These are phyloP conservation scores for Raphanus raphanistrum DNA, from an alignment of 345 rosid genomes.

Conservation along the genomic window DNA sequence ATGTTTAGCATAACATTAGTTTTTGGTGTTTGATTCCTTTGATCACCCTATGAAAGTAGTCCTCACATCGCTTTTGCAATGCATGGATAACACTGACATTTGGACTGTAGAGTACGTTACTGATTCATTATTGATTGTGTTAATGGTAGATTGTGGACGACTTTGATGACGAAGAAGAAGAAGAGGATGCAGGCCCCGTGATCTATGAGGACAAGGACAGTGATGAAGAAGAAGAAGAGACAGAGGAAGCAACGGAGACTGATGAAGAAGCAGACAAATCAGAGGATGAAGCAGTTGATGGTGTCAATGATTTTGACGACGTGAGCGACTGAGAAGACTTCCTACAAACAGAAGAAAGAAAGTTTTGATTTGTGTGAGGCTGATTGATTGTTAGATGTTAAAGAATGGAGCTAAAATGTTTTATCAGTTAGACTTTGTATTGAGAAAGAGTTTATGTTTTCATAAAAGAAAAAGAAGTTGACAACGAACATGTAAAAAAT, in stretches of 20 bases:
- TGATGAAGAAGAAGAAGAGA: slow-evolving; percentile 56
- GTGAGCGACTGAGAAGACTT: slow-evolving; percentile 53
- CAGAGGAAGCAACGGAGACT: slow-evolving; percentile 42
- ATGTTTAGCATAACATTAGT: background rate
- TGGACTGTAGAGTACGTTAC: background rate
- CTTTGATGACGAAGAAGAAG: slow-evolving; percentile 52
- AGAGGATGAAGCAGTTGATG: slow-evolving; percentile 42
- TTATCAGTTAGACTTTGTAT: slow-evolving; percentile 1
- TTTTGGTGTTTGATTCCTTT: background rate
- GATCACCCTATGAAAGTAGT: slow-evolving; percentile 5
- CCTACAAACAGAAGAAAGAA: background rate
- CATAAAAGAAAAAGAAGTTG: background rate
- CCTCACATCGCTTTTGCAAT: background rate
- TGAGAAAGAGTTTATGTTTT: background rate
- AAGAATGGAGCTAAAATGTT: slow-evolving; percentile 6
- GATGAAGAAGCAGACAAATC: slow-evolving; percentile 36
- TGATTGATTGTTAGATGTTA: slow-evolving; percentile 20
- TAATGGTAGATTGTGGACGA: slow-evolving; percentile 45
- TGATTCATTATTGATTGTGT: slow-evolving; percentile 16
- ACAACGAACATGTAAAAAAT: background rate
- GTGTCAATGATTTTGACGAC: slow-evolving; percentile 49
- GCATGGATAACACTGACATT: background rate
- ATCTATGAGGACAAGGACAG: slow-evolving; percentile 73
- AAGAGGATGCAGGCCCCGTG: slow-evolving; percentile 55
- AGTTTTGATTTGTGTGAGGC: slow-evolving; percentile 22